These are phyloP conservation scores for Neocatenulostroma microsporum DNA, from an alignment of 2,329 filamentous ascomycete genomes.

Conservation along the genomic window DNA sequence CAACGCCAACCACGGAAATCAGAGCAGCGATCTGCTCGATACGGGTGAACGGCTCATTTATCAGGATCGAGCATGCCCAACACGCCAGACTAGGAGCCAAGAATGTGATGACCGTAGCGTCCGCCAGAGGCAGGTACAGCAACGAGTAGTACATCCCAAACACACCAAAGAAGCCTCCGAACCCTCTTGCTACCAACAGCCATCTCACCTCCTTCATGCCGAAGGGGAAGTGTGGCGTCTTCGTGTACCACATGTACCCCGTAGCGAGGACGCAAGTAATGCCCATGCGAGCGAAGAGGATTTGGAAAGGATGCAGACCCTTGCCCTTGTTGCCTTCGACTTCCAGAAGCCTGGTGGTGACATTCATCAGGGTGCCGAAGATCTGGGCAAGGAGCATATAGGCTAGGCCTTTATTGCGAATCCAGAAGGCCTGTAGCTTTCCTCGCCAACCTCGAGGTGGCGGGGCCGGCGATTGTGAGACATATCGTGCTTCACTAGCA, in stretches of 20 bases:
- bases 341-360: slow-evolving; percentile 68
- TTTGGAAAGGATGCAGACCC: slow-evolving; percentile 73
- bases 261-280: slow-evolving; percentile 62
- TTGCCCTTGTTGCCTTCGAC: slow-evolving; percentile 56
- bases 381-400: slow-evolving; percentile 68
- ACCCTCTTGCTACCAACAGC: slow-evolving; percentile 60
- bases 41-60: slow-evolving; percentile 69
- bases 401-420: slow-evolving; percentile 61
- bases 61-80: slow-evolving; percentile 68
- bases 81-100: slow-evolving; percentile 70
- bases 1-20: slow-evolving; percentile 68
- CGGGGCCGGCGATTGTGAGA: neutral
- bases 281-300: slow-evolving; percentile 71
- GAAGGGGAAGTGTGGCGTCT: slow-evolving; percentile 61
- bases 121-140: slow-evolving; percentile 73
- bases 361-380: slow-evolving; percentile 80
- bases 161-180: slow-evolving; percentile 67
- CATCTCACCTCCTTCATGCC: slow-evolving; percentile 59
- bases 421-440: slow-evolving; percentile 44
- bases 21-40: slow-evolving; percentile 69
- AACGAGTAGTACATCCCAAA: slow-evolving; percentile 69
- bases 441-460: slow-evolving; percentile 14
- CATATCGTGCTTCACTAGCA: neutral
- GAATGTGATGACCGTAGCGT: slow-evolving; percentile 86
- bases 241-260: slow-evolving; percentile 64